Evolutionary conservation across 768 basidiomycete genomes (phyloP).

Genomic region (Kwoniella bestiolae): DNA sequence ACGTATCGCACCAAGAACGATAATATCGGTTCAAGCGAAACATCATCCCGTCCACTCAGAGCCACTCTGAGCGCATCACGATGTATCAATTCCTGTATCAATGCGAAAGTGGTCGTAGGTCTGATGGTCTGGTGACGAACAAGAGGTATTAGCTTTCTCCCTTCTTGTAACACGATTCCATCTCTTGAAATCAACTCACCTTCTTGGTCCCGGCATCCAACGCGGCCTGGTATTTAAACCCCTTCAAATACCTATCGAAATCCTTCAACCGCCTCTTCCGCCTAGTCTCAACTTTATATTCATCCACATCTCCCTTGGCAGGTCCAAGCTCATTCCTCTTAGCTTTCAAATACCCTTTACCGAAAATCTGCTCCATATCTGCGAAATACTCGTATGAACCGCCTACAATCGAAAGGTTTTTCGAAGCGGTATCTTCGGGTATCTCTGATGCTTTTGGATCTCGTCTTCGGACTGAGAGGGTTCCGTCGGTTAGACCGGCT

Average conservation of each 20-base stretch:
- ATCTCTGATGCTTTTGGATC: conserved; percentile 73
- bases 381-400: conserved; percentile 72
- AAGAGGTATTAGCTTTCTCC: no score
- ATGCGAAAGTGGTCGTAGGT: conserved; percentile 81
- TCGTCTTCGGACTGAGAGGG: conserved; percentile 91
- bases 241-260: conserved; percentile 86
- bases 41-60: conserved; percentile 87
- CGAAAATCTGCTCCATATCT: conserved; percentile 65
- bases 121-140: conserved; percentile 69
- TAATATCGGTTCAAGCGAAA: conserved; percentile 89
- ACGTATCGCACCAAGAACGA: conserved; percentile 81
- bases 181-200: conserved; percentile 60
- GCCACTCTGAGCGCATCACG: conserved; percentile 86
- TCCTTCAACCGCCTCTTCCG: conserved; percentile 74
- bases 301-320: conserved; percentile 67
- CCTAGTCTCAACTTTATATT: conserved; percentile 76
- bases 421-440: conserved; percentile 47
- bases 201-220: conserved; percentile 87
- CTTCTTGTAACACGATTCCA: no score
- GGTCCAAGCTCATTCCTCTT: conserved; percentile 61
- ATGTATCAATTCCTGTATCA: conserved; percentile 90
- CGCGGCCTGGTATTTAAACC: conserved; percentile 92
- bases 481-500: conserved; percentile 97
- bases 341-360: conserved; percentile 60
- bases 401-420: conserved; percentile 60